Conservation (phyloP, 2,329 filamentous ascomycete genomes). For the Thelonectria blattea region DNA sequence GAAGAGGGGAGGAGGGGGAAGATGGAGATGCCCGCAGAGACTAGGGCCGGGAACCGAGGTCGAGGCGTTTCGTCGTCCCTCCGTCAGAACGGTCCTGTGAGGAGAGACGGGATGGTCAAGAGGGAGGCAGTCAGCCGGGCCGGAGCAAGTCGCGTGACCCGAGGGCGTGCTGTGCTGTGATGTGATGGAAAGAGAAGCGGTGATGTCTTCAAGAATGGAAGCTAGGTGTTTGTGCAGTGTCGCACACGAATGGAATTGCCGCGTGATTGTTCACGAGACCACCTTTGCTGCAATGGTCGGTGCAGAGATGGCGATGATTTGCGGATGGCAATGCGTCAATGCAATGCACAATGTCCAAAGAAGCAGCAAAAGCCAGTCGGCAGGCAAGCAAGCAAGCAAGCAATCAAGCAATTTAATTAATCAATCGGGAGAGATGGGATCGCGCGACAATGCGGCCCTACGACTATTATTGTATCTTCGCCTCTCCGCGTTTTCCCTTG, state of each 20-base stretch:
- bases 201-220: neutral
- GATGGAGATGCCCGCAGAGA: neutral
- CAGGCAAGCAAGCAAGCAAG: neutral
- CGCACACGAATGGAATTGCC: neutral
- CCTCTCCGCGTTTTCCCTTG: conserved; percentile 21
- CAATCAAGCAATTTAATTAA: conserved; percentile 14
- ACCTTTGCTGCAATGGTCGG: neutral
- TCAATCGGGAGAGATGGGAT: conserved; percentile 17
- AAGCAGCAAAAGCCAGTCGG: neutral
- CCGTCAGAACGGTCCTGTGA: neutral
- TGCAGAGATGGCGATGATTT: neutral
- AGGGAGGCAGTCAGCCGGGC: conserved; percentile 12
- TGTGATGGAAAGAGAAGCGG: neutral
- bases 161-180: neutral
- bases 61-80: neutral
- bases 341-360: neutral
- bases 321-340: conserved; percentile 8
- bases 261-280: neutral
- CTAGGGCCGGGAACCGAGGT: conserved; percentile 5
- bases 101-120: conserved; percentile 8
- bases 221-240: neutral
- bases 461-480: conserved; percentile 30
- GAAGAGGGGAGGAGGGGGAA: neutral
- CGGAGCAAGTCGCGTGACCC: conserved; percentile 17
- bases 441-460: conserved; percentile 8